A percentile compares a stretch with the other conserved stretches of the same genome.
Evolutionary conservation across 257 asterid genomes (phyloP).

Genomic region (Nicotiana obtusifolia): DNA sequence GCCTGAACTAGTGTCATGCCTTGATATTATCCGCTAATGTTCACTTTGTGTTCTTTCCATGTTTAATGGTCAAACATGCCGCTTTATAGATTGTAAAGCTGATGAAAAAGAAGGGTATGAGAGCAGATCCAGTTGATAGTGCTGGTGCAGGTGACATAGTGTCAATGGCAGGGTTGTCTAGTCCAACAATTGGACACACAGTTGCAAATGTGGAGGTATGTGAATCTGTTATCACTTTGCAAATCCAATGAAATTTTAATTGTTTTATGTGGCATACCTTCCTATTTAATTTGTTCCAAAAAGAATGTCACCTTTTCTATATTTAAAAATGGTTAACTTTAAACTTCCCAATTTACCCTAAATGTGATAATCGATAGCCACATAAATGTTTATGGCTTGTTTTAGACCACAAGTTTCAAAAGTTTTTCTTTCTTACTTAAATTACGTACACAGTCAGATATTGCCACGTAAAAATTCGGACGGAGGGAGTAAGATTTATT

Average conservation of each 20-base stretch:
- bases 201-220: constrained; percentile 79
- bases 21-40: neutral
- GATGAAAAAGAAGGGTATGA: constrained; percentile 89
- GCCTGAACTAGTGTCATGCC: neutral
- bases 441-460: too few relatives aligned
- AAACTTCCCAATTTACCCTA: too few relatives aligned
- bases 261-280: neutral
- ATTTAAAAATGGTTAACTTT: too few relatives aligned
- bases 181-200: constrained; percentile 94
- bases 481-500: neutral
- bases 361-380: too few relatives aligned
- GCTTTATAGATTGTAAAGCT: constrained; percentile 70
- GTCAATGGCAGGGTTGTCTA: constrained; percentile 83
- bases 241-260: neutral
- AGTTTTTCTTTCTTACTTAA: too few relatives aligned
- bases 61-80: neutral
- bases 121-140: constrained; percentile 62
- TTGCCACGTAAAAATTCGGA: too few relatives aligned
- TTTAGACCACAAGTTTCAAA: too few relatives aligned
- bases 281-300: too few relatives aligned
- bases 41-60: neutral
- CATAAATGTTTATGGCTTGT: too few relatives aligned
- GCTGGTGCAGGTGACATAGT: constrained; percentile 99
- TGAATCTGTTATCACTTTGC: neutral
- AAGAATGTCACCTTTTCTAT: too few relatives aligned